Evolutionary conservation across 2,329 filamentous ascomycete species (phyloP).

Genomic region (Cladobotryum protrusum): DNA sequence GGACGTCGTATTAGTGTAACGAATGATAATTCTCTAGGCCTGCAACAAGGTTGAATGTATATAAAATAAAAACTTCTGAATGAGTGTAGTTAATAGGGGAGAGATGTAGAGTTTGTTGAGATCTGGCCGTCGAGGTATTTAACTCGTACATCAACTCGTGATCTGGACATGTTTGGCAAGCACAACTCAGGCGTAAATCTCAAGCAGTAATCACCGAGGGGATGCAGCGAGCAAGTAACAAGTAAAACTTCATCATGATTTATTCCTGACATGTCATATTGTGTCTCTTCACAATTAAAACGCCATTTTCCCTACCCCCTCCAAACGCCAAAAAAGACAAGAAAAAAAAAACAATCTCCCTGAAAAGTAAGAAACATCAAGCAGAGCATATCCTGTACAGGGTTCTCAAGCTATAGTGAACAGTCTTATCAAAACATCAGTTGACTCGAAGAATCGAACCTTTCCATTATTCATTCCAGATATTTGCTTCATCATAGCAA

Average conservation of each 20-base stretch:
- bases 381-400: conserved; percentile 14
- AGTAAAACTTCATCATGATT: not conserved
- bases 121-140: no score
- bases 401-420: conserved; percentile 15
- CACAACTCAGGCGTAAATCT: no score
- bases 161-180: no score
- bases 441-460: conserved; percentile 14
- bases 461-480: conserved; percentile 5
- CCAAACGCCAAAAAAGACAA: conserved; percentile 7
- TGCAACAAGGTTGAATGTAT: no score
- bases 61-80: no score
- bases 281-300: not conserved
- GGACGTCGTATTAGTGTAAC: no score
- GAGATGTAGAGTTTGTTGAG: no score
- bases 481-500: conserved; percentile 9
- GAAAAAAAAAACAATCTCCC: not conserved
- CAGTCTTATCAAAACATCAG: conserved; percentile 23
- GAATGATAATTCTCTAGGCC: no score
- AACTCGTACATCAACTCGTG: no score
- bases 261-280: not conserved
- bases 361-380: conserved; percentile 15
- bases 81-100: no score
- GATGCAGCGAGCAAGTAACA: no score
- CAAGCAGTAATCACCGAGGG: not conserved
- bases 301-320: conserved; percentile 13